Conservation (phyloP, 179 eudicot species). For the Patellifolia procumbens region DNA sequence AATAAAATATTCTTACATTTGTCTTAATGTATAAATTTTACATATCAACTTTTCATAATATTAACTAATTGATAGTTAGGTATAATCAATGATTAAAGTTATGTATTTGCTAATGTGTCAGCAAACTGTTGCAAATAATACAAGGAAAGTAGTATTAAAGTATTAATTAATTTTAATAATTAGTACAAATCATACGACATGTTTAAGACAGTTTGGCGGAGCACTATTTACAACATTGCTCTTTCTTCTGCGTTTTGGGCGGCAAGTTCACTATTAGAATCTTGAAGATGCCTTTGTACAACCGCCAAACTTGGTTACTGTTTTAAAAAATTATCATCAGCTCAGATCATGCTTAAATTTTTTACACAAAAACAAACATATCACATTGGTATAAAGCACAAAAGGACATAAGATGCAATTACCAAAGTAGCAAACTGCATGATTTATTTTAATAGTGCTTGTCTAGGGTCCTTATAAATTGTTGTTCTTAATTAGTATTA, state of each 20-base stretch:
- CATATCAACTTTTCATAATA: too few species aligned
- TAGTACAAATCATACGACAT: too few species aligned
- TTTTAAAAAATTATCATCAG: background rate
- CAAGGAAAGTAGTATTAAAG: too few species aligned
- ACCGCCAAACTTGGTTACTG: background rate
- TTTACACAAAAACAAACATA: background rate
- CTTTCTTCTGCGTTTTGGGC: background rate
- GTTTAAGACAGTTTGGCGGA: too few species aligned
- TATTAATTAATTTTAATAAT: too few species aligned
- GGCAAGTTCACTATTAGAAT: background rate
- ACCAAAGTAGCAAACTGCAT: slow-evolving; percentile 7
- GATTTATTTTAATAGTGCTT: background rate
- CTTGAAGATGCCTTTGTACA: slow-evolving; percentile 2
- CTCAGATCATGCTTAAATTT: background rate
- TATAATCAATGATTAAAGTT: too few species aligned
- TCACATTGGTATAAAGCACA: slow-evolving; percentile 20
- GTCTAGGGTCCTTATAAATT: background rate
- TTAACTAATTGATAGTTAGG: too few species aligned
- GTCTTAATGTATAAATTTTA: too few species aligned
- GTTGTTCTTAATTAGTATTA: background rate
- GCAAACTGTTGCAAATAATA: too few species aligned
- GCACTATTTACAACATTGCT: too few species aligned
- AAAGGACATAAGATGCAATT: slow-evolving; percentile 3
- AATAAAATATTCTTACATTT: too few species aligned
- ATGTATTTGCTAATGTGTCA: too few species aligned